These are phyloP conservation scores for Thalassiosira profunda DNA, from an alignment of 108 stramenopile species.

Conservation along the genomic window DNA sequence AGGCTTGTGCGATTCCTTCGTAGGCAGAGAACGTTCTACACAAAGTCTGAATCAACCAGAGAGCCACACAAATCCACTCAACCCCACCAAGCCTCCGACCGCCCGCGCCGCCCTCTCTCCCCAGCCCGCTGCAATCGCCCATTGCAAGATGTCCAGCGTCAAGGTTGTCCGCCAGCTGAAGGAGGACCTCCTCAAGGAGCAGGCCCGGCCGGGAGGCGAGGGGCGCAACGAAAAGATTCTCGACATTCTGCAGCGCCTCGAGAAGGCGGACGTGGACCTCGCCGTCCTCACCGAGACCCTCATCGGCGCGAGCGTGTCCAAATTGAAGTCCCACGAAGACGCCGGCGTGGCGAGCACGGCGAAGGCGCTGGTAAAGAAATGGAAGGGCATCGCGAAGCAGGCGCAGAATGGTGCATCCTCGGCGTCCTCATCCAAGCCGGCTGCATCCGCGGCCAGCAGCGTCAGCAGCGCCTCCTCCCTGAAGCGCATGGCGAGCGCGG, in stretches of 20 bases:
- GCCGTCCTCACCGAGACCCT: constrained; percentile 76
- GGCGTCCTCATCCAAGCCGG: constrained; percentile 3
- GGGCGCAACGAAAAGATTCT: constrained; percentile 65
- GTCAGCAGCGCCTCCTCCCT: constrained; percentile 8
- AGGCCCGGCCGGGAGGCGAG: constrained; percentile 42
- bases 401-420: constrained; percentile 32
- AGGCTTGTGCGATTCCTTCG: no score
- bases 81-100: no score
- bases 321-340: constrained; percentile 69
- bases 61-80: no score
- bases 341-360: constrained; percentile 54
- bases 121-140: not conserved
- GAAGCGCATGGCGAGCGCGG: constrained; percentile 33
- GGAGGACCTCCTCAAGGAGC: constrained; percentile 71
- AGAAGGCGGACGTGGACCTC: constrained; percentile 64
- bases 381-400: constrained; percentile 84
- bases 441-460: constrained; percentile 20
- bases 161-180: constrained; percentile 72
- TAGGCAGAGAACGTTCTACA: no score
- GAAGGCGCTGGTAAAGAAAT: constrained; percentile 83
- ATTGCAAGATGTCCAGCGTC: constrained; percentile 15
- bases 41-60: no score
- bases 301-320: constrained; percentile 83
- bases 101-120: no score
- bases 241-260: constrained; percentile 80